phyloP scores from a whole-genome alignment of 2,329 filamentous ascomycete genomes.

The Penicillium concentricum region DNA sequence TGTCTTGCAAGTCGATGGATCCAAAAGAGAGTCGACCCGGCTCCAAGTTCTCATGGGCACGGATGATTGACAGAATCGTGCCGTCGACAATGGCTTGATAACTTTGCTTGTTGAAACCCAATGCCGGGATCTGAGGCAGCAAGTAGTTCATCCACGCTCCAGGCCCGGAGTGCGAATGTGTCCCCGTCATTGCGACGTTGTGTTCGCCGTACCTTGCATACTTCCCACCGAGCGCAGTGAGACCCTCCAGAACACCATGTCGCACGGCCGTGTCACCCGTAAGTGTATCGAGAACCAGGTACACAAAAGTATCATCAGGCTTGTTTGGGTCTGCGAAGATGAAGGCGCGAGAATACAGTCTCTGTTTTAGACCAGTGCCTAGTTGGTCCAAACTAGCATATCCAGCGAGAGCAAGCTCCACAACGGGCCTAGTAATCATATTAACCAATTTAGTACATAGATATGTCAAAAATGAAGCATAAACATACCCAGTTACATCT shows the following conservation, averaged over 20 bases:
- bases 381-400: slow-evolving; percentile 84
- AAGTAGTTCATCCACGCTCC: slow-evolving; percentile 95
- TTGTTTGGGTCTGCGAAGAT: slow-evolving; percentile 70
- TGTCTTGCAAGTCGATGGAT: slow-evolving; percentile 66
- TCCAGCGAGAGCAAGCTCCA: slow-evolving; percentile 87
- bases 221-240: slow-evolving; percentile 66
- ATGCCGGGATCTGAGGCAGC: slow-evolving; percentile 82
- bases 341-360: slow-evolving; percentile 85
- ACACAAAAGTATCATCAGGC: slow-evolving; percentile 73
- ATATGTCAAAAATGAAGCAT: neutral
- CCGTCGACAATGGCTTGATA: slow-evolving; percentile 88
- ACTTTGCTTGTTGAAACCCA: slow-evolving; percentile 82
- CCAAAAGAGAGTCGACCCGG: slow-evolving; percentile 72
- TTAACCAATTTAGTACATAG: neutral
- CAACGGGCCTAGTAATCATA: slow-evolving; percentile 62
- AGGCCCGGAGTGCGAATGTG: slow-evolving; percentile 88
- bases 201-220: slow-evolving; percentile 74
- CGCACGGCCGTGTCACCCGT: slow-evolving; percentile 87
- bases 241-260: slow-evolving; percentile 77
- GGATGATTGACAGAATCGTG: slow-evolving; percentile 74
- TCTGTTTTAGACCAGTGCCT: slow-evolving; percentile 80
- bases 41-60: slow-evolving; percentile 71
- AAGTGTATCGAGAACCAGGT: slow-evolving; percentile 82
- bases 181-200: slow-evolving; percentile 87
- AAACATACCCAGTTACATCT: slow-evolving; percentile 65